A percentile compares a stretch with the other conserved stretches of the same genome.
Evolutionary conservation across 75 land plant genomes (phyloP).

Genomic region (Cryptomeria japonica): DNA sequence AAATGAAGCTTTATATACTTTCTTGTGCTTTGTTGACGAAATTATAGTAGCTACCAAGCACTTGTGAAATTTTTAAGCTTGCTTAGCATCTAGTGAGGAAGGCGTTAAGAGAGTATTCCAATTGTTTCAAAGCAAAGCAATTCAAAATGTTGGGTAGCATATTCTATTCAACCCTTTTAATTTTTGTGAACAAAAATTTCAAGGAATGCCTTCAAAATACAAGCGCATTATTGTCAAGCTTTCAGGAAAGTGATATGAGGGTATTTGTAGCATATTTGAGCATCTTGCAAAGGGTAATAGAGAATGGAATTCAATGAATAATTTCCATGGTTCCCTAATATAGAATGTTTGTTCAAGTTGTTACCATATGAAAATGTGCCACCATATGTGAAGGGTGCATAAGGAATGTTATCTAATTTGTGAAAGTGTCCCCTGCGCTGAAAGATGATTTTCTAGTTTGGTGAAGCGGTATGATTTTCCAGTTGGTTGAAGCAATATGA

Average conservation of each 20-base stretch:
- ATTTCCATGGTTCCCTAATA: conserved; percentile 90
- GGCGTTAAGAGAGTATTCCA: no score
- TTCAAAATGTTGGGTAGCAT: no score
- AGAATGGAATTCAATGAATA: conserved; percentile 75
- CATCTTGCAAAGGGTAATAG: conserved; percentile 87
- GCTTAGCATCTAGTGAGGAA: no score
- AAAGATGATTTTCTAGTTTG: conserved; percentile 84
- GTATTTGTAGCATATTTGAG: conserved; percentile 89
- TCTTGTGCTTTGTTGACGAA: no score
- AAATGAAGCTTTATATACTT: no score
- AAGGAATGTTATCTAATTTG: conserved; percentile 80
- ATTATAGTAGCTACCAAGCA: no score
- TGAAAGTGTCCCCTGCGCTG: conserved; percentile 59
- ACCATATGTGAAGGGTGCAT: conserved; percentile 84
- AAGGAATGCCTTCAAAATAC: conserved; percentile 74
- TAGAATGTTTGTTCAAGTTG: conserved; percentile 95
- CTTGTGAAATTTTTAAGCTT: no score
- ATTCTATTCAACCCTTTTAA: no score
- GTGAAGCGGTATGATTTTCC: conserved; percentile 92
- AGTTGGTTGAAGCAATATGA: no score
- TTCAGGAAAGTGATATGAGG: conserved; percentile 92
- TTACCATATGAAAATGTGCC: conserved; percentile 92
- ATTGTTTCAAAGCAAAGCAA: no score
- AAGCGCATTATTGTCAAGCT: conserved; percentile 66
- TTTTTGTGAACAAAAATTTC: conserved; percentile 36